Base-by-base conservation (phyloP, 208 protist genomes). In the Acanthamoeba lenticulata region DNA sequence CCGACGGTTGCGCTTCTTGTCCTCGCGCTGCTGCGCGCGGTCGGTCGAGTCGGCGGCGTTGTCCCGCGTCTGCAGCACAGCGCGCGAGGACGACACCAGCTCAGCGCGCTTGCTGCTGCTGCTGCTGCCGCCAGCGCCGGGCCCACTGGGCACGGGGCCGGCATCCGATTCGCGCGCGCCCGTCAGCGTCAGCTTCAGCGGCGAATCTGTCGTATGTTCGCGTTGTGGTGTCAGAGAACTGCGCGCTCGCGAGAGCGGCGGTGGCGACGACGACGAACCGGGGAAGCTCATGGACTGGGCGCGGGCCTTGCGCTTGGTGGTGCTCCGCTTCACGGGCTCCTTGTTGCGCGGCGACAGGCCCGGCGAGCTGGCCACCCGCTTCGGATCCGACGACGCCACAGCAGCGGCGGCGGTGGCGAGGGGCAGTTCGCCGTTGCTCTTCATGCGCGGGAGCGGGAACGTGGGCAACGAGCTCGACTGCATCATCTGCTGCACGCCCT, bases 271-370 rank as follows among this genome's bases (percentile, higher is more conserved):
- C n/a, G n/a, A n/a, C n/a, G 38, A 45, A 79, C 69, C 69, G 1
- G 69, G n/a, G 40, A 47, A 79, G 40, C 69, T 79, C 69, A 79
- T 40, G 38, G 69, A 79, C 69, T 79, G 32, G 69, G 69, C 69
- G 69, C 69, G 69, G 34, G 32, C 69, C 40, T 40, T 79, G 13
- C 69, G 60, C 36, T 67, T 79, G 69, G 32, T 21, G 40, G 69
- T 21, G 17, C 29, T 79, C 34, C 21, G 11, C 52, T 79, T 79
- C 24, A 79, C 9, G 38, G 69, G 69, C 40, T 47, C 38, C 69
- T 79, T 45, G 11, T 60, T 60, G 32, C 69, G 69, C 24, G 69
- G 69, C 11, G 69, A 79, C 38, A 79, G 19, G 38, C 34, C 69
- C 2, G 69, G 69, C 15, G 69, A 45, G 69, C 69, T 79, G 38